Conservation (phyloP, 495 filamentous ascomycete species). For the Tirmania nivea region DNA sequence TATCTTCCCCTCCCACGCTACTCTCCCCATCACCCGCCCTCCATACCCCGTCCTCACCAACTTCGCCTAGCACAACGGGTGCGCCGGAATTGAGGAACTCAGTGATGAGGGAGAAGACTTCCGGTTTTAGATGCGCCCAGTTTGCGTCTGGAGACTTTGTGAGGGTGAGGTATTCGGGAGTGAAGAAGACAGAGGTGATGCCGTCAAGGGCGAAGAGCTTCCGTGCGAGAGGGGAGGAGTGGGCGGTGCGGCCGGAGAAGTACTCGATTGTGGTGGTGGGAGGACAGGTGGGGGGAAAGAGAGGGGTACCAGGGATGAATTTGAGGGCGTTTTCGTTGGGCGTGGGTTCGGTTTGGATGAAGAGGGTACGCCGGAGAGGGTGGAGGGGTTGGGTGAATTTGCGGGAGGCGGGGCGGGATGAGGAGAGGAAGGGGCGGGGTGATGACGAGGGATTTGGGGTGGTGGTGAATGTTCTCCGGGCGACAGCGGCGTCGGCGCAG, state of each 20-base stretch:
- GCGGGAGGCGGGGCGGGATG: no score
- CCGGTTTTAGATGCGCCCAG: constrained; percentile 88
- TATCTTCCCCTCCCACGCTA: constrained; percentile 23
- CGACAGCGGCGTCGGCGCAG: no score
- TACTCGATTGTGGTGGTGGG: constrained; percentile 73
- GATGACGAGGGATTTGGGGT: no score
- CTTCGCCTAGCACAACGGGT: constrained; percentile 52
- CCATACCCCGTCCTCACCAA: constrained; percentile 19
- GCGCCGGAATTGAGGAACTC: constrained; percentile 68
- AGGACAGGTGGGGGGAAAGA: constrained; percentile 56
- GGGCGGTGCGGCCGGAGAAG: constrained; percentile 63
- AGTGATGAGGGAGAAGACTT: constrained; percentile 86
- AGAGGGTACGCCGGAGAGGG: constrained; percentile 43
- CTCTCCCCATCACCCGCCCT: no score
- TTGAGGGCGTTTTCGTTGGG: constrained; percentile 85
- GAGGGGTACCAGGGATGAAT: constrained; percentile 68
- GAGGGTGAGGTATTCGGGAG: constrained; percentile 85
- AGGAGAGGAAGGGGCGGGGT: no score
- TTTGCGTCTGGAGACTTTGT: constrained; percentile 42
- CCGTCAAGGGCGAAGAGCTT: constrained; percentile 80
- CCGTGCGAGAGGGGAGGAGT: constrained; percentile 82
- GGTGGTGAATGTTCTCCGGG: no score
- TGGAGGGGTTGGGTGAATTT: not conserved
- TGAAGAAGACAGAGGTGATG: constrained; percentile 79
- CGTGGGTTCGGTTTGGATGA: constrained; percentile 89